These are phyloP conservation scores for Meira miltonrushii DNA, from an alignment of 1,284 basidiomycete genomes.

Conservation along the genomic window DNA sequence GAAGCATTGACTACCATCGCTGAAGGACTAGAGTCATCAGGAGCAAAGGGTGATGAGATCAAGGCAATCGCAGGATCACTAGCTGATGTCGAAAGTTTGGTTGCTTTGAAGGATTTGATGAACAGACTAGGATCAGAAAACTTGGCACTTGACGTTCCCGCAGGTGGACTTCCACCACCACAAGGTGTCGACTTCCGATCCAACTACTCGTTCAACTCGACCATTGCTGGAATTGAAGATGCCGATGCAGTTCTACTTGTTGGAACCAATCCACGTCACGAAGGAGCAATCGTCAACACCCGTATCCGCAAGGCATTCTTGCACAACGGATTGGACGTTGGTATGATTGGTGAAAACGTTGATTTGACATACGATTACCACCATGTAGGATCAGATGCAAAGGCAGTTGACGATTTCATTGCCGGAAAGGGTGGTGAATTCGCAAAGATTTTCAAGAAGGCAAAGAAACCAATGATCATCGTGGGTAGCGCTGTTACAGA, in stretches of 20 bases:
- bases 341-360: constrained; percentile 81
- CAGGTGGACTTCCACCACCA: constrained; percentile 64
- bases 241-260: constrained; percentile 91
- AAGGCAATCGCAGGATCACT: constrained; percentile 88
- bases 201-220: constrained; percentile 96
- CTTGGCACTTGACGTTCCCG: constrained; percentile 70
- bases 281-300: constrained; percentile 94
- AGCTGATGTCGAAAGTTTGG: constrained; percentile 89
- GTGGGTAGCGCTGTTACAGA: constrained; percentile 82
- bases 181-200: constrained; percentile 86
- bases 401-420: constrained; percentile 74
- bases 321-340: constrained; percentile 76
- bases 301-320: constrained; percentile 93
- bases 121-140: constrained; percentile 96
- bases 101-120: constrained; percentile 86
- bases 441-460: constrained; percentile 78
- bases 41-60: constrained; percentile 89
- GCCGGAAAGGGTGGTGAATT: constrained; percentile 66
- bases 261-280: constrained; percentile 94
- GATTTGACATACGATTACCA: constrained; percentile 92
- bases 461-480: constrained; percentile 90
- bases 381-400: constrained; percentile 74
- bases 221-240: constrained; percentile 81
- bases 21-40: constrained; percentile 70
- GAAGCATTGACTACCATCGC: constrained; percentile 76